Evolutionary conservation across 2,329 filamentous ascomycete genomes (phyloP).

Genomic region (Colletotrichum tanaceti): DNA sequence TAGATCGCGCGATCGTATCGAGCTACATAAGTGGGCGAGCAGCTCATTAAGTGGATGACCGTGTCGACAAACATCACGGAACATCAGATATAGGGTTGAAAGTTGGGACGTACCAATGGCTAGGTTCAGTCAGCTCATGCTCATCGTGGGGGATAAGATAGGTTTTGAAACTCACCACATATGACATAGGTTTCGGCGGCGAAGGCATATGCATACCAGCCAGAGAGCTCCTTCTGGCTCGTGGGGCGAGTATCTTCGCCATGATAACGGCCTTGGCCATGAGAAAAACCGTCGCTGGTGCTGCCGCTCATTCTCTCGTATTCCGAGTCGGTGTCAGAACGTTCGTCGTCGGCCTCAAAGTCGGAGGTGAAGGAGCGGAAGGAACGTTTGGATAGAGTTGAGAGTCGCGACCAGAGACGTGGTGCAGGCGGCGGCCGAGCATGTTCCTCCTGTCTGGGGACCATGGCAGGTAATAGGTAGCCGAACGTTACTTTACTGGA

Average conservation of each 20-base stretch:
- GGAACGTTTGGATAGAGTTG: conserved; percentile 66
- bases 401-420: conserved; percentile 62
- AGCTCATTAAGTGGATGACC: background rate
- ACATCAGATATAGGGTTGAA: background rate
- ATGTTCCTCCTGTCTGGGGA: conserved; percentile 40
- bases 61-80: background rate
- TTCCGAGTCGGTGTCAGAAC: conserved; percentile 58
- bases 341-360: conserved; percentile 78
- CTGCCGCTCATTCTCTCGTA: conserved; percentile 51
- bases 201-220: conserved; percentile 97
- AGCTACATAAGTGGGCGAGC: background rate
- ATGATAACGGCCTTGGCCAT: conserved; percentile 66
- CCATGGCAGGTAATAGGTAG: conserved; percentile 34
- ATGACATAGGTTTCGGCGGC: conserved; percentile 97
- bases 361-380: conserved; percentile 70
- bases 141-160: background rate
- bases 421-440: conserved; percentile 55
- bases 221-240: conserved; percentile 85
- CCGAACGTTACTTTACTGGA: conserved; percentile 34
- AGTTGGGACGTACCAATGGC: conserved; percentile 47
- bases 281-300: conserved; percentile 52
- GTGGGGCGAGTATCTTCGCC: conserved; percentile 92
- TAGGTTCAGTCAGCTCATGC: conserved; percentile 35
- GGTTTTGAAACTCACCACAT: conserved; percentile 73
- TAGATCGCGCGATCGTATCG: conserved; percentile 2